These are phyloP conservation scores for Globisporangium okanoganense DNA, from an alignment of 352 stramenopile genomes.

Conservation along the genomic window DNA sequence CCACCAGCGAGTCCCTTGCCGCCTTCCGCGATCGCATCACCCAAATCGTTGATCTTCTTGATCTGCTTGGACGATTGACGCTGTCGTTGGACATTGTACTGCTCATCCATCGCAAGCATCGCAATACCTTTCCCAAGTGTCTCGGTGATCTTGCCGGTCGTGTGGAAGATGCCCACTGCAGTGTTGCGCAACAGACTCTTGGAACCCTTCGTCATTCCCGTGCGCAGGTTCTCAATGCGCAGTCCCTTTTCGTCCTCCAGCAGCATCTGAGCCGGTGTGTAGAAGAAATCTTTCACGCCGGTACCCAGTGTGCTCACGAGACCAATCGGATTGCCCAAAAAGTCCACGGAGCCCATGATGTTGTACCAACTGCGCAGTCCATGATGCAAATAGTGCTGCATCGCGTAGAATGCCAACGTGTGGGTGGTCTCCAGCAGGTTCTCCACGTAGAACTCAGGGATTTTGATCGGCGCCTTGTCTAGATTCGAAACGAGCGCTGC, in stretches of 20 bases:
- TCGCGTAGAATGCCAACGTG: conserved; percentile 79
- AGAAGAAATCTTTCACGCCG: conserved; percentile 94
- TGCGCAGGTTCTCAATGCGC: conserved; percentile 83
- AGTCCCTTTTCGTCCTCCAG: conserved; percentile 87
- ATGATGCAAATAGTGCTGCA: conserved; percentile 86
- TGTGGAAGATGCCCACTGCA: conserved; percentile 87
- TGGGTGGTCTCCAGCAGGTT: conserved; percentile 86
- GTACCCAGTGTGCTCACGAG: conserved; percentile 87
- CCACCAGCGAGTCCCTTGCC: conserved; percentile 74
- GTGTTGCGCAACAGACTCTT: conserved; percentile 87
- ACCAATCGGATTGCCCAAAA: conserved; percentile 88
- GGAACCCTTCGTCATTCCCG: conserved; percentile 84
- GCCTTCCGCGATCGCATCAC: conserved; percentile 78
- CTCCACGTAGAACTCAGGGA: conserved; percentile 89
- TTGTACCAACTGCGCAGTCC: conserved; percentile 82
- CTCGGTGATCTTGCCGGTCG: conserved; percentile 88
- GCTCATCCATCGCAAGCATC: conserved; percentile 81
- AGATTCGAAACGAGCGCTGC: conserved; percentile 82
- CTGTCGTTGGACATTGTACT: conserved; percentile 84
- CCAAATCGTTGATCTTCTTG: conserved; percentile 74
- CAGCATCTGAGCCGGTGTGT: conserved; percentile 91
- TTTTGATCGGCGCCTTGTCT: conserved; percentile 81
- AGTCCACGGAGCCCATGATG: conserved; percentile 88
- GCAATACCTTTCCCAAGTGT: conserved; percentile 85
- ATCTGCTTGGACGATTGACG: conserved; percentile 70